Evolutionary conservation across 495 filamentous ascomycete genomes (phyloP).

Genomic region (Penicillium parvum): DNA sequence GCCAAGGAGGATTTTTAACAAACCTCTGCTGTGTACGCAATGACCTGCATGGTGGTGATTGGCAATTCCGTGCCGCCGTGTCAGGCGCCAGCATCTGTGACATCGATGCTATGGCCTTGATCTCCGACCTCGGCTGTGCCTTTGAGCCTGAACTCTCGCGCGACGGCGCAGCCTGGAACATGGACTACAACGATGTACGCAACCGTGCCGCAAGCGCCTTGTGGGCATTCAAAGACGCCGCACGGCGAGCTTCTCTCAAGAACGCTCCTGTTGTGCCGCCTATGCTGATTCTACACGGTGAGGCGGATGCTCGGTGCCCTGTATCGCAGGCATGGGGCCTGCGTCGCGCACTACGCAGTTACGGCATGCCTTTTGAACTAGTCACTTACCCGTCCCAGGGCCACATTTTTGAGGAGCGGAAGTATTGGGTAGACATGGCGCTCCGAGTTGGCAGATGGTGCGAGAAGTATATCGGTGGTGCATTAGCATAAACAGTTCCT

Average conservation of each 20-base stretch:
- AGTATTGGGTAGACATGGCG: slow-evolving; percentile 15
- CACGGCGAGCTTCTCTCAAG: slow-evolving; percentile 1
- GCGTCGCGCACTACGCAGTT: slow-evolving; percentile 10
- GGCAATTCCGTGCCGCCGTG: slow-evolving; percentile 17
- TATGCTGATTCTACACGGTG: slow-evolving; percentile 23
- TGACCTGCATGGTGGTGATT: slow-evolving; percentile 6
- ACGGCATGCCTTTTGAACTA: slow-evolving; percentile 14
- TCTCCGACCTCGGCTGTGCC: slow-evolving; percentile 10
- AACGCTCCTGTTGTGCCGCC: slow-evolving; percentile 7
- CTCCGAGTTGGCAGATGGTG: slow-evolving; percentile 6
- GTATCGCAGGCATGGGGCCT: slow-evolving; percentile 17
- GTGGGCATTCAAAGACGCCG: slow-evolving; percentile 15
- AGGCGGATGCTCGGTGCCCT: slow-evolving; percentile 17
- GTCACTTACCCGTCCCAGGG: slow-evolving; percentile 15
- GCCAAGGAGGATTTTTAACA: slow-evolving; percentile 30
- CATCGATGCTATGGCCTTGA: slow-evolving; percentile 21
- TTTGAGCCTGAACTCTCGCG: slow-evolving; percentile 17
- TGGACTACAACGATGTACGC: slow-evolving; percentile 10
- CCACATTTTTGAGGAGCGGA: slow-evolving; percentile 15
- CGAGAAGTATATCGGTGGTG: slow-evolving; percentile 9
- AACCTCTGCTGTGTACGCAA: slow-evolving; percentile 16
- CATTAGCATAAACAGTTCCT: too few species aligned
- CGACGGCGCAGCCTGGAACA: slow-evolving; percentile 18
- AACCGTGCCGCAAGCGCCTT: slow-evolving; percentile 16
- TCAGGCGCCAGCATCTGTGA: slow-evolving; percentile 20